Evolutionary conservation across 108 stramenopile species (phyloP), one percentile per base, ranked within the genome.

Genomic region (Schizochytrium sp.): DNA sequence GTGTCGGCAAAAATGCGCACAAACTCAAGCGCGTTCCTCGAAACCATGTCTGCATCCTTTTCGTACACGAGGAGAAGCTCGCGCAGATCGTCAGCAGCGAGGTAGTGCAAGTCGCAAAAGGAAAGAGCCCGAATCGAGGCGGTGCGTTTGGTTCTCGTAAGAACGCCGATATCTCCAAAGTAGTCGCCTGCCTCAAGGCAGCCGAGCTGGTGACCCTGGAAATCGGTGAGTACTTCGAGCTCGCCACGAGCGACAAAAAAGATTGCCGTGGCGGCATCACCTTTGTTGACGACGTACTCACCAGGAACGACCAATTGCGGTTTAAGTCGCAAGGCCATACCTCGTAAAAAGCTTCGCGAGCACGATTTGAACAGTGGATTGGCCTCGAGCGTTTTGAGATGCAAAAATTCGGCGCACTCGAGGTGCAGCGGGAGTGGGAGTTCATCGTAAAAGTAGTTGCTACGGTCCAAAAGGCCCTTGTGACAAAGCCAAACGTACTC

Each of bases 401-500:
- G 76, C 23, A 83, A 23, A 83, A 21, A 45, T 45, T 83, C 76
- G 16, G 76, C 76, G 76, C 76, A 83, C 51, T 83, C 76, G 5
- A 83, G 51, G 5, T 83, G 76, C 45, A 83, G 51, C 6, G 76
- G 76, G 2, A 83, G 76, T 0, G 76, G 76, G 48, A 83, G 51
- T 23, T 83, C 76, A 45, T 83, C 76, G 5, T 53, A 83, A 53
- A 83, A 83, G 51, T 83, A 83, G 5, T 83, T 83, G 28, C 48
- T 28, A 12, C 76, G 76, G 51, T 83, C 76, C 8, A 83, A 45
- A 43, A 83, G 28, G 1, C 76, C 76, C 48, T 83, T 83, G 76
- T 83, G 76, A 53, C 76, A 83, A 34, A 83, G 48, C 76, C 76
- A 83, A 3, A 83, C 76, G 51, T 83, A 83, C 51, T 83, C 76